Evolutionary conservation across 495 filamentous ascomycete species (phyloP), one percentile per base, ranked within the genome.

Genomic region (Talaromyces adpressus): DNA sequence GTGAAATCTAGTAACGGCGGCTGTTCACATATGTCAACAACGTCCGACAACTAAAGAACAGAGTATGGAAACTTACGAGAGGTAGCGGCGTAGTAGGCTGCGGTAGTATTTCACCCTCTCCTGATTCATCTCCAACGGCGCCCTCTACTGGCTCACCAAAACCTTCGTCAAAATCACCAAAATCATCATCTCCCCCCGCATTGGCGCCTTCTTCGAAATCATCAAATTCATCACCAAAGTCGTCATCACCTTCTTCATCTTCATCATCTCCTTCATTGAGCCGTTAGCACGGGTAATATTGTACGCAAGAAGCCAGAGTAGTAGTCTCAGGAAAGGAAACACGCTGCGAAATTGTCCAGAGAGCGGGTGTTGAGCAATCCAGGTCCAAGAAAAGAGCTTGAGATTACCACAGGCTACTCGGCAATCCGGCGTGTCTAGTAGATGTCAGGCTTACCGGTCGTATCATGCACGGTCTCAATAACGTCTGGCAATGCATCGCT

Each of bases 191-290:
- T 39, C 71, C 78, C 65, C 81, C 85, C 66, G 85, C 84, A 61
- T 87, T 86, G 60, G 82, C 84, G 47, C 88, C 90, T 71, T 91
- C 92, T 71, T 93, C 92, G 71, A 98, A 97, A 68, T 97, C 93
- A 74, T 97, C 94, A 84, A 98, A 97, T 64, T 96, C 93, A 70
- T 94, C 93, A 63, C 89, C 90, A 77, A 89, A 88, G 20, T 79
- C 86, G 66, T 71, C 69, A 78, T 74, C 41, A 75, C 20, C 77
- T 60, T 72, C 66, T 36, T 72, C 70, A 62, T 74, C 74, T 59
- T 77, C 74, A 63, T 73, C 75, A 57, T 74, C 57, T 56, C 57
- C 52, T 66, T 61, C 66, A 68, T 57, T 62, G n/a, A 60, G 73
- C 41, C 45, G 60, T 62, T 62, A 62, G 60, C 60, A 53, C 80